Base-by-base conservation (phyloP, 192 early-diverging fungal genomes). In the Phlyctochytrium arcticum region DNA sequence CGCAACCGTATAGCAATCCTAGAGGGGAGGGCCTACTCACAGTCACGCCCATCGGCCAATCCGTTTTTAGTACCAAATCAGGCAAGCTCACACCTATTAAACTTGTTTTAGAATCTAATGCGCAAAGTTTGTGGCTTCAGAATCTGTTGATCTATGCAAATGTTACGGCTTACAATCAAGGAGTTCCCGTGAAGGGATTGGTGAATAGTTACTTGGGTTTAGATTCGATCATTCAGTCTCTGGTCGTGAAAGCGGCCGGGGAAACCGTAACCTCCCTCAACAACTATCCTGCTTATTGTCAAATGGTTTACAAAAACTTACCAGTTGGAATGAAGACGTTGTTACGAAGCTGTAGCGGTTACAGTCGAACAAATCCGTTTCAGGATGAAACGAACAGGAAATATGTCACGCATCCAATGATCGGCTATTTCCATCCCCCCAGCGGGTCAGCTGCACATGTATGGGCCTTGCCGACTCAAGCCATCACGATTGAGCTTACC, bases 401-500 rank as follows among this genome's bases (percentile, higher is more conserved):
- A n/a, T 26, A 53, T 7, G 32, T 10, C 60, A 29, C 33, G 3
- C 60, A 62, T 27, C 60, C 60, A 9, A 30, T 9, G 21, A 24
- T 62, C 0, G 60, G 60, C 9, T 62, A 23, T 36, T 65, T 54
- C 42, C 33, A 65, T 29, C 51, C 36, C 3, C 24, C 51, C 23
- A 39, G 27, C 3, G 63, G 34, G 15, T 23, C 26, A 8, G 21
- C n/a, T n/a, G 12, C 56, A 34, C 54, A n/a, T 35, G 27, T 57
- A 12, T 65, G 63, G 63, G 29, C 24, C 26, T 26, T 56, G 5
- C 63, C 53, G 29, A 65, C 54, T 44, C 63, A 65, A 26, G 63
- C 63, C 1, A 30, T 65, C 4, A 42, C 35, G 39, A n/a, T 65
- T 37, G 33, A 29, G 1, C 12, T 65, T 8, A 47, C 27, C 1